Base-by-base conservation (phyloP, 164 flowering plant species). In the Vitis cinerea region DNA sequence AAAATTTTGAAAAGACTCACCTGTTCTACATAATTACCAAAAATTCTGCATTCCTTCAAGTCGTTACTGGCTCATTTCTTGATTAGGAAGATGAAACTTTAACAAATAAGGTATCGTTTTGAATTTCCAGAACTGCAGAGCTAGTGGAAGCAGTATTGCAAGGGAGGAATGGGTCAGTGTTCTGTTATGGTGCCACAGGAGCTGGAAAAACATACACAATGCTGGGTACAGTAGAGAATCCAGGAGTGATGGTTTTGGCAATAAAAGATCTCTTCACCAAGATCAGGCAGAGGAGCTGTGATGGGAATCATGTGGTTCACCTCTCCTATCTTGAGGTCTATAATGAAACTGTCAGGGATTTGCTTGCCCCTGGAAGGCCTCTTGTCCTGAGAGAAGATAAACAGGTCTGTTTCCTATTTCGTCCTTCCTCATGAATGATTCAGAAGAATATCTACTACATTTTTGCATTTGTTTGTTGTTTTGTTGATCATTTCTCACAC, bases 121-220 rank as follows among this genome's bases (percentile, higher is more conserved):
- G 63, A 49, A 74, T 76, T 76, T 78, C 62, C 94, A 94, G 98
- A 68, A 91, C 97, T 8, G 84, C 94, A 15, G 91, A 88, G 61
- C 97, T 94, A 50, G 93, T 94, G 8, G 98, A 94, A 77, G 89
- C 88, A 63, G 97, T 94, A 63, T 70, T 91, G 72, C 93, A 90
- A 65, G 98, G 98, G 44, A 84, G 89, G 74, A 94, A 94, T 71
- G 98, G 98, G 1, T 88, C 98, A 2, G 98, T 94, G 2, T 94
- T 94, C 78, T 94, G 98, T 75, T 94, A 91, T 70, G 98, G 98
- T 11, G 97, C 98, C 19, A 94, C 98, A 4, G 98, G 98, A 71
- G 98, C 98, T 68, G 98, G 98, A 29, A 94, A 94, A 77, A 94
- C 98, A 0, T 86, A 91, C 75, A 94, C 98, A 31, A 94, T 94